Base-by-base conservation (phyloP, 352 stramenopile genomes). In the Pythium angustatum region DNA sequence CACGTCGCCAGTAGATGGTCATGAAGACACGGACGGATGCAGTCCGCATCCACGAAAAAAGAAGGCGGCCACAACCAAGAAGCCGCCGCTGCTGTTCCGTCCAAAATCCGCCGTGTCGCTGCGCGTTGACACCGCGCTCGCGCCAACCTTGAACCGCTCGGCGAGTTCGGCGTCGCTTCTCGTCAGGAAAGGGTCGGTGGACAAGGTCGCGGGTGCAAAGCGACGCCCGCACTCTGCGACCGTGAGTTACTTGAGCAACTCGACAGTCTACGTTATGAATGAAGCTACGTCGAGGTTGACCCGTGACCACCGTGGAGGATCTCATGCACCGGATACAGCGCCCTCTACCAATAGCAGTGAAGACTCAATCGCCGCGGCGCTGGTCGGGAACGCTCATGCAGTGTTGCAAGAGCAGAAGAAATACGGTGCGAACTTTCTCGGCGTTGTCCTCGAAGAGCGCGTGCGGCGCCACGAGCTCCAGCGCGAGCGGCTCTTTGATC, bases 211-310 rank as follows among this genome's bases (percentile, higher is more conserved):
- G 27, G 81, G 79, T 6, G 81, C 81, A 0, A 79, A 69, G 57
- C 73, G 71, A 4, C 60, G 81, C 36, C 81, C 79, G 17, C 66
- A 78, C 45, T 88, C 81, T 2, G 81, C 81, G 3, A 87, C 62
- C n/a, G 67, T 90, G 44, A 69, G 68, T 30, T 88, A 79, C 54
- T 60, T 90, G 19, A 69, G 70, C 28, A 66, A 76, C 51, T 80
- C 81, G 15, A 90, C 81, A 5, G 69, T 90, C 0, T 90, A 75
- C 55, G 83, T 78, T 51, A 74, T 85, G 50, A 75, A 62, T 33
- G 22, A 17, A 14, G 15, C 52, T 11, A 12, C 22, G 6, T 33
- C 36, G 17, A 17, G 15, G 4, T 36, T 24, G 10, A 22, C 47
- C 0, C 31, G 5, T 9, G 21, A 28, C 17, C n/a, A 5, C 6